Evolutionary conservation across 1,284 basidiomycete genomes (phyloP).

Genomic region (Butyriboletus appendiculatus): DNA sequence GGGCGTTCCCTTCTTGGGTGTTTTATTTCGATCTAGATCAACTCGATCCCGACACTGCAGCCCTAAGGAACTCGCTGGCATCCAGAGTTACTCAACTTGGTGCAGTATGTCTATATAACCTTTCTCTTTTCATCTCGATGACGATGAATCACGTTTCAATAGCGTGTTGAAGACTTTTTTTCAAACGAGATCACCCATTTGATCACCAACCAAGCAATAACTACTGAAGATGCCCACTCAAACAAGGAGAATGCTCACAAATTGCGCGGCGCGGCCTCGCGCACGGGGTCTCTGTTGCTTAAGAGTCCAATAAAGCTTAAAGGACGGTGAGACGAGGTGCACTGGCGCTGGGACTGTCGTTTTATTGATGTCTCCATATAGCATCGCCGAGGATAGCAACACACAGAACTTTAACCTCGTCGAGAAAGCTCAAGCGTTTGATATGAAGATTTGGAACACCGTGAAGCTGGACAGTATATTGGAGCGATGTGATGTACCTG

Average conservation of each 20-base stretch:
- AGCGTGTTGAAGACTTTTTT: constrained; percentile 88
- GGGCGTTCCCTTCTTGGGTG: constrained; percentile 80
- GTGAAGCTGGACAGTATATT: constrained; percentile 75
- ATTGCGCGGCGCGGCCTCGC: constrained; percentile 23
- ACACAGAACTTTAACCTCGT: constrained; percentile 59
- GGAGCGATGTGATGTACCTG: constrained; percentile 55
- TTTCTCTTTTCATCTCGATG: neutral
- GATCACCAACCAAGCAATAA: constrained; percentile 64
- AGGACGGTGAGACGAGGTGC: constrained; percentile 46
- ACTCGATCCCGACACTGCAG: constrained; percentile 48
- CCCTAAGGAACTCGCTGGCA: constrained; percentile 50
- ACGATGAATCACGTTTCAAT: constrained; percentile 8
- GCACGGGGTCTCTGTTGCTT: constrained; percentile 33
- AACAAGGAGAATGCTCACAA: constrained; percentile 68
- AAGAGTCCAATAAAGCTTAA: constrained; percentile 69
- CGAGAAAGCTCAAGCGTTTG: constrained; percentile 73
- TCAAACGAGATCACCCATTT: constrained; percentile 85
- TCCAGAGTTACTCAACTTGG: constrained; percentile 66
- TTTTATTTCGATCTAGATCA: constrained; percentile 86
- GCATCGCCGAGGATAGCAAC: constrained; percentile 27
- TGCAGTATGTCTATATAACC: constrained; percentile 59
- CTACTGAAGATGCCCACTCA: constrained; percentile 37
- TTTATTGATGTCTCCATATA: constrained; percentile 7
- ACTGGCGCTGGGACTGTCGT: neutral
- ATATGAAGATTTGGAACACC: constrained; percentile 89